phyloP scores from a whole-genome alignment of 2,329 filamentous ascomycete species.

The Trichoderma aggressivum region DNA sequence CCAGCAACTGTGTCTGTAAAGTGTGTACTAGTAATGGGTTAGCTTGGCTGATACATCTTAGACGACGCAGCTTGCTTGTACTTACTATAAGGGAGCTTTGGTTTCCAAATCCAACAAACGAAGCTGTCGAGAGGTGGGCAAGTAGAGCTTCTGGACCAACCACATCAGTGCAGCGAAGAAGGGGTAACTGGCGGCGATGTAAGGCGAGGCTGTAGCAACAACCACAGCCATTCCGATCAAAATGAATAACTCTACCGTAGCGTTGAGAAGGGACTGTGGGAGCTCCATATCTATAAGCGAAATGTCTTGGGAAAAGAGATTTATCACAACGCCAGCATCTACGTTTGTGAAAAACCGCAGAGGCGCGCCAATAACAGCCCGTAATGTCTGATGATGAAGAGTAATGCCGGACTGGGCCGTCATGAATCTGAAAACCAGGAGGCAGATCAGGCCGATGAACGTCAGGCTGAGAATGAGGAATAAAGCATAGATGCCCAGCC shows the following conservation, averaged over 20 bases:
- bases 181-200: slow-evolving; percentile 49
- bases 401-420: slow-evolving; percentile 29
- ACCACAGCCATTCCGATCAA: slow-evolving; percentile 45
- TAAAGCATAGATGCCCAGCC: slow-evolving; percentile 33
- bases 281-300: slow-evolving; percentile 41
- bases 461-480: slow-evolving; percentile 13
- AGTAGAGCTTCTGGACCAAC: slow-evolving; percentile 53
- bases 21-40: neutral
- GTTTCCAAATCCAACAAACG: slow-evolving; percentile 59
- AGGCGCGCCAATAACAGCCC: slow-evolving; percentile 37
- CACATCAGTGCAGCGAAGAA: slow-evolving; percentile 46
- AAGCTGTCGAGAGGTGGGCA: slow-evolving; percentile 58
- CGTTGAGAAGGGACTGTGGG: slow-evolving; percentile 34
- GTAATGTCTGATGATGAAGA: slow-evolving; percentile 34
- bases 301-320: slow-evolving; percentile 46
- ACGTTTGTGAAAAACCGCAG: slow-evolving; percentile 41
- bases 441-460: slow-evolving; percentile 21
- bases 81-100: slow-evolving; percentile 47
- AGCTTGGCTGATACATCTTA: neutral
- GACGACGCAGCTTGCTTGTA: neutral
- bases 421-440: slow-evolving; percentile 26
- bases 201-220: slow-evolving; percentile 42
- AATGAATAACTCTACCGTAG: slow-evolving; percentile 25
- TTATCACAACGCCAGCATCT: slow-evolving; percentile 41
- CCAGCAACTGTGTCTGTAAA: slow-evolving; percentile 20